Base-by-base conservation (phyloP, 2,329 filamentous ascomycete genomes). In the Tolypocladium pustulatum region DNA sequence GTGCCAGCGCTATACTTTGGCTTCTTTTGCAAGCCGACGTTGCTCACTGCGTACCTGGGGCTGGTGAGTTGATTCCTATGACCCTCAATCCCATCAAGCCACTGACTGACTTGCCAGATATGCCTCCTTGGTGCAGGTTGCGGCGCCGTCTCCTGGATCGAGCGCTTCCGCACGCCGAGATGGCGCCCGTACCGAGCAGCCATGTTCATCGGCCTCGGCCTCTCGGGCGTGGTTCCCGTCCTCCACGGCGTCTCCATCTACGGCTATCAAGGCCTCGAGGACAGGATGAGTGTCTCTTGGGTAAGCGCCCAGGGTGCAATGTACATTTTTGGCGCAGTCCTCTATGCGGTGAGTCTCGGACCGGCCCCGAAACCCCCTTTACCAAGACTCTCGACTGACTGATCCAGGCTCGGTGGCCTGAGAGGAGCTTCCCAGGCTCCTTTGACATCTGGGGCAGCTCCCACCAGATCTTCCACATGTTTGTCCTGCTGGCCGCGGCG, bases 401-500 rank as follows among this genome's bases (percentile, higher is more conserved):
- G 37, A 2, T 32, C 5, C 41, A 89, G 85, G 79, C 83, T 57
- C 86, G 94, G 41, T 86, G 93, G 73, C 94, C 94, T 0, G 94
- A 99, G 75, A 81, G 90, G 60, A 84, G 81, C 67, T 82, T 77
- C 52, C 94, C 93, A 0, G 90, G 91, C 1, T 78, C 72, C 9
- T 97, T 93, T 68, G 94, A 99, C 73, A 89, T 97, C 56, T 89
- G 89, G 83, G 93, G 94, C 41, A 91, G 87, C 69, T 96, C 91
- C 25, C 94, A 99, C 73, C 94, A 99, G 75, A 88, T 99, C 63
- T 99, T 99, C 72, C 94, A 99, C 75, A 77, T 96, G 43, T 81
- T 94, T 63, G 92, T 99, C 34, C 78, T 97, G 20, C 72, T 91
- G 61, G 94, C 94, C 0, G 93, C 91, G 0, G 81, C 83, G 1